Percentiles rank a stretch among this genome's conserved stretches.
Conservation (phyloP, 805 yeast species). For the Candida incommunis region DNA sequence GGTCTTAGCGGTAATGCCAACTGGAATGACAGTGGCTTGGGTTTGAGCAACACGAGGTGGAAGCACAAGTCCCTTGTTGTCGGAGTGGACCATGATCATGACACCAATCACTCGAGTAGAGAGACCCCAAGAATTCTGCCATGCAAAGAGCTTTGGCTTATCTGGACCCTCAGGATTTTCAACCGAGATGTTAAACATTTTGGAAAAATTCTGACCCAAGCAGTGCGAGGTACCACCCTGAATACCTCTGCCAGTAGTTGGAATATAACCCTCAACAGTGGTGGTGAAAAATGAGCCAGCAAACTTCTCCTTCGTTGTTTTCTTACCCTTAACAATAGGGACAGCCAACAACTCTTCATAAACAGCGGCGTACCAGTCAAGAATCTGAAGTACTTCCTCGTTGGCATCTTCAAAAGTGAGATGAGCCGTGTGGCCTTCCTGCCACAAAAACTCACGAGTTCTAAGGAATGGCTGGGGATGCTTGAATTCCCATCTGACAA, state of each 20-base stretch:
- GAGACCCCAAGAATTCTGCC: conserved; percentile 98
- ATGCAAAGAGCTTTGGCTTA: conserved; percentile 73
- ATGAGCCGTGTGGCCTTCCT: conserved; percentile 98
- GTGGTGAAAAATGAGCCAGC: conserved; percentile 97
- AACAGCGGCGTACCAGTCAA: conserved; percentile 71
- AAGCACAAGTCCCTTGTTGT: conserved; percentile 92
- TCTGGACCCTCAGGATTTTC: conserved; percentile 89
- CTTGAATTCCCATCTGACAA: conserved; percentile 99
- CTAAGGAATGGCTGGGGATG: conserved; percentile 99
- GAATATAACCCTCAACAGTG: conserved; percentile 91
- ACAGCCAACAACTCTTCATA: conserved; percentile 92
- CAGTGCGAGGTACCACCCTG: conserved; percentile 99
- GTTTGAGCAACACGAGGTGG: conserved; percentile 94
- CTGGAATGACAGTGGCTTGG: conserved; percentile 89
- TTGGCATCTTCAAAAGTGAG: conserved; percentile 70
- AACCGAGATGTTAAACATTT: conserved; percentile 91
- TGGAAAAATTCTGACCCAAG: conserved; percentile 94
- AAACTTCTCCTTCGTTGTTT: conserved; percentile 95
- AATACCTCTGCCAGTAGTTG: conserved; percentile 98
- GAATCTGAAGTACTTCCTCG: conserved; percentile 71
- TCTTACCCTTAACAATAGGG: conserved; percentile 88
- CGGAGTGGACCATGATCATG: conserved; percentile 98
- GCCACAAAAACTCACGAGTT: conserved; percentile 99
- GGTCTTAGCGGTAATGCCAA: conserved; percentile 84
- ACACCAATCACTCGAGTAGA: conserved; percentile 98